Evolutionary conservation across 805 yeast species (phyloP), one percentile per base, ranked within the genome.

Genomic region (Candida piceae): DNA sequence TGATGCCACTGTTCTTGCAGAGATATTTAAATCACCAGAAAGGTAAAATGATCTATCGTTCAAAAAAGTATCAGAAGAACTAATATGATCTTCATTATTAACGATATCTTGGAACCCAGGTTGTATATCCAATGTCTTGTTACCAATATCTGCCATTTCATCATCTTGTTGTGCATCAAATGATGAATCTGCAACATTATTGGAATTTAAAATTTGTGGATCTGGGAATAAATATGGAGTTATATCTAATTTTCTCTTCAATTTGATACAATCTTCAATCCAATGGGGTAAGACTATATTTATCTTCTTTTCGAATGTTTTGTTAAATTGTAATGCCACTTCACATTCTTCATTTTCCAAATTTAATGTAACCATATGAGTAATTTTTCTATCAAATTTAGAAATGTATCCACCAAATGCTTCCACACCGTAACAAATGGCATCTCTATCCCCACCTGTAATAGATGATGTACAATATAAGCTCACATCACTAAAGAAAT

Each of bases 391-490:
- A 7, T 86, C 78, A 21, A 89, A 63, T 9, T 80, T 82, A 28
- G 76, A 63, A 50, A 67, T 78, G 23, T 74, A 78, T 3, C 96
- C 97, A 2, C 97, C 97, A 41, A 84, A 69, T 1, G 84, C 78
- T 16, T 73, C 60, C 3, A 81, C 81, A 0, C 83, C 85, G 6
- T 78, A 80, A 45, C 77, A 72, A 12, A 85, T 67, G n/a, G 74
- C 76, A 38, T 80, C 89, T 32, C 73, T 69, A 44, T 80, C 87
- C 2, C 63, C 64, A 0, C 80, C 69, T 18, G 76, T 56, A 19
- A 75, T 73, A 7, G 84, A 77, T 11, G 77, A 69, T 41, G 86
- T 76, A 23, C 50, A 41, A 16, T 50, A 31, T 1, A 86, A 63
- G 44, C 75, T 74, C 13, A 76, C 71, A 35, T 74, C 72, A 41